Base-by-base conservation (phyloP, 2,329 filamentous ascomycete species). In the Beauveria varroae region DNA sequence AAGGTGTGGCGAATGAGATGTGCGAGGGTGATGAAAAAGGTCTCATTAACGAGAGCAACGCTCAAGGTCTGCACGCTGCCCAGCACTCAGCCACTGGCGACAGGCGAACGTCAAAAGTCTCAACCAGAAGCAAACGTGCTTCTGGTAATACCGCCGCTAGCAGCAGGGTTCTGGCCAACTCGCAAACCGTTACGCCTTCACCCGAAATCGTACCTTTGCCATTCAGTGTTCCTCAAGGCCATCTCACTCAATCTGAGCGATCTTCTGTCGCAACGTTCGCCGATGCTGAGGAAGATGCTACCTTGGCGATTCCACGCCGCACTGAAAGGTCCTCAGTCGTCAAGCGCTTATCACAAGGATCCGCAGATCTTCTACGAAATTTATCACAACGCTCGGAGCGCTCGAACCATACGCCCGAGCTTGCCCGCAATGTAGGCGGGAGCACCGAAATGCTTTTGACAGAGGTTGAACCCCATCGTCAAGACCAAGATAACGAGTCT, bases 201-300 rank as follows among this genome's bases (percentile, higher is more conserved):
- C 74, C 81, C 30, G 73, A 79, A 8, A 76, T 90, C 41, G 75
- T 89, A 1, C 86, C 88, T 18, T 75, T 90, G 1, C 88, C 88
- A 0, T 90, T 90, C 71, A 80, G 71, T 10, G 76, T 89, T 1
- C 85, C 85, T 0, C 71, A 72, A 22, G 74, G 77, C 14, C 70
- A 74, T 26, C 44, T 64, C 14, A 68, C 70, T 2, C 76, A 81
- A 6, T 78, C 79, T 18, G 79, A 81, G 22, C 75, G 80, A 30
- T 91, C 87, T 2, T 90, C 89, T 1, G 78, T 90, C 22, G 90
- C 87, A 3, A 89, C 89, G 0, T 81, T 88, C 67, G 86, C 87
- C 18, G 86, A 88, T 61, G 80, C 86, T 30, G 79, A 80, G 12
- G 79, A 80, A n/a, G 68, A 72, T 24, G 57, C 59, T 10, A 43